Conservation (phyloP, 306 rosid genomes). For the Benincasa hispida region DNA sequence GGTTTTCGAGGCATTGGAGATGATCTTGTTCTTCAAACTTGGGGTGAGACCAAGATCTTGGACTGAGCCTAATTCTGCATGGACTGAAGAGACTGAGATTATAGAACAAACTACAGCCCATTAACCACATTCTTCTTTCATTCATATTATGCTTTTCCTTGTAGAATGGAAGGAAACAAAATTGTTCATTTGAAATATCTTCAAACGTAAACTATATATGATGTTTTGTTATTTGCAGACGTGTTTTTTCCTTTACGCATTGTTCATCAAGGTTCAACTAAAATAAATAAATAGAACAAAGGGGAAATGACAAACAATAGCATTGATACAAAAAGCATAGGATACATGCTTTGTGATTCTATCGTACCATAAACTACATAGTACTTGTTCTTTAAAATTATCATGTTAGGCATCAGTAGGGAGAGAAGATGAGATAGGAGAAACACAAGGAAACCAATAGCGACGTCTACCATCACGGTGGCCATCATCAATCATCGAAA, state of each 20-base stretch:
- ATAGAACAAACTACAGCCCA: neutral
- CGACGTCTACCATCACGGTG: slow-evolving; percentile 73
- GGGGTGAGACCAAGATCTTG: slow-evolving; percentile 72
- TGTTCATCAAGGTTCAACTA: neutral
- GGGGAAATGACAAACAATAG: neutral
- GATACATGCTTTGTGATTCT: neutral
- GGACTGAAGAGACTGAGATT: slow-evolving; percentile 49
- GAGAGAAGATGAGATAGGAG: slow-evolving; percentile 47
- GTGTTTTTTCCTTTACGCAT: neutral
- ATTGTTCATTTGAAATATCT: neutral
- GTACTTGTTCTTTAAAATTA: neutral
- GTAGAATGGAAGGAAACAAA: neutral
- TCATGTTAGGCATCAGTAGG: slow-evolving; percentile 30
- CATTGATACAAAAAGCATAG: neutral
- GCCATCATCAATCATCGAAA: slow-evolving; percentile 97
- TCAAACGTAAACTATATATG: neutral
- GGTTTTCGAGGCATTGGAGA: slow-evolving; percentile 63
- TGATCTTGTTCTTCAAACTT: slow-evolving; percentile 52
- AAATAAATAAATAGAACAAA: neutral
- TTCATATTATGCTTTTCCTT: neutral
- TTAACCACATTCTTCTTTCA: neutral
- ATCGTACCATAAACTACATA: neutral
- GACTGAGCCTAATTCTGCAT: slow-evolving; percentile 63
- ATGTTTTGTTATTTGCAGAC: neutral
- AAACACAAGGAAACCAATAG: slow-evolving; percentile 92